Conservation (phyloP, 2,329 filamentous ascomycete genomes). For the Arthrobotrys megalospora region DNA sequence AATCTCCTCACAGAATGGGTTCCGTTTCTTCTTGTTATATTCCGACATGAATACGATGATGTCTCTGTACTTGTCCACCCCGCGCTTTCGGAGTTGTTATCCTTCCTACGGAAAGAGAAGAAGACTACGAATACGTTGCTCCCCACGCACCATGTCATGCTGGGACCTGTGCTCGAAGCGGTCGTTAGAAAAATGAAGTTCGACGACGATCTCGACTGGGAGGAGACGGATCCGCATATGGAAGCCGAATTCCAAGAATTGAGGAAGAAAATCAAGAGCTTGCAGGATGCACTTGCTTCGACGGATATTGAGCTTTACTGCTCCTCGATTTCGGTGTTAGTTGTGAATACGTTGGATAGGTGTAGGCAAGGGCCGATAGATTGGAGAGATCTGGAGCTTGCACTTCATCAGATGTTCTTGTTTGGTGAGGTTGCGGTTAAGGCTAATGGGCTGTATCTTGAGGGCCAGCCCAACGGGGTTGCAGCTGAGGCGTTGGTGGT, state of each 20-base stretch:
- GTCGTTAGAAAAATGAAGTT: slow-evolving; percentile 98
- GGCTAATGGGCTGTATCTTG: slow-evolving; percentile 86
- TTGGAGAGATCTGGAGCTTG: slow-evolving; percentile 95
- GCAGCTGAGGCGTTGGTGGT: slow-evolving; percentile 85
- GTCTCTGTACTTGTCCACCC: slow-evolving; percentile 96
- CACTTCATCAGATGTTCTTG: slow-evolving; percentile 93
- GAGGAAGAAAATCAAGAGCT: slow-evolving; percentile 86
- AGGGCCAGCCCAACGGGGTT: slow-evolving; percentile 83
- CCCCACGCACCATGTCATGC: slow-evolving; percentile 82
- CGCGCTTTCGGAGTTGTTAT: slow-evolving; percentile 90
- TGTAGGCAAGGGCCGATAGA: slow-evolving; percentile 84
- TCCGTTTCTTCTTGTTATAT: slow-evolving; percentile 90
- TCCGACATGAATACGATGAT: slow-evolving; percentile 98
- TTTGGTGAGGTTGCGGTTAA: slow-evolving; percentile 95
- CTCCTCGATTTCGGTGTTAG: slow-evolving; percentile 86
- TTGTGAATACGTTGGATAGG: slow-evolving; percentile 88
- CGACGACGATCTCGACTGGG: slow-evolving; percentile 94
- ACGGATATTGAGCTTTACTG: slow-evolving; percentile 92
- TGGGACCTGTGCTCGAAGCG: slow-evolving; percentile 88
- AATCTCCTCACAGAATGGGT: slow-evolving; percentile 86
- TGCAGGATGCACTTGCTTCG: slow-evolving; percentile 92
- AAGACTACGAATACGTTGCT: slow-evolving; percentile 77
- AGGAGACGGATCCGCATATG: slow-evolving; percentile 91
- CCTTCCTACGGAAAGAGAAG: slow-evolving; percentile 86
- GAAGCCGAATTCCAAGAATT: slow-evolving; percentile 98